Conservation (phyloP, 768 basidiomycete species). For the Dacryopinax primogenitus region DNA sequence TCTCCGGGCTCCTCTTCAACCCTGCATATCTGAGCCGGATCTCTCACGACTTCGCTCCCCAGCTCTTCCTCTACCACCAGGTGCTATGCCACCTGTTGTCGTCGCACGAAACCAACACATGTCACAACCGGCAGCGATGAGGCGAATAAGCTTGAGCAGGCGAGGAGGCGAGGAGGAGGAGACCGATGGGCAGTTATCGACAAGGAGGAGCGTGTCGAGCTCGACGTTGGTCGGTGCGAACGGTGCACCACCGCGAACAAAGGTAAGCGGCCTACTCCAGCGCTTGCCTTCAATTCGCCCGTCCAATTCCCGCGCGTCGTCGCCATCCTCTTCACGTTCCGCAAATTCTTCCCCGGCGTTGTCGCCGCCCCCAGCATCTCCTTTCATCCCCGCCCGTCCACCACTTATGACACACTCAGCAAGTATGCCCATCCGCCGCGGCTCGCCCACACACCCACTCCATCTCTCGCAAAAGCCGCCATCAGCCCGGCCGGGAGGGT, state of each 20-base stretch:
- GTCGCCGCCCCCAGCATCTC: not conserved
- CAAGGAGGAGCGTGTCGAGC: not conserved
- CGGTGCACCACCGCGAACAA: not conserved
- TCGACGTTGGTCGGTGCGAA: not conserved
- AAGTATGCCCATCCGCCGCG: not conserved
- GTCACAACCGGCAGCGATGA: not conserved
- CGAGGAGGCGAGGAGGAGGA: not conserved
- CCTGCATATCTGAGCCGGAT: constrained; percentile 8
- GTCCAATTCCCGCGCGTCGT: not conserved
- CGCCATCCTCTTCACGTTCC: not conserved
- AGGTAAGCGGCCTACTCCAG: not conserved
- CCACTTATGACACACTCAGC: not conserved
- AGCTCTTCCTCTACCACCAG: constrained; percentile 8
- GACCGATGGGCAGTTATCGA: not conserved
- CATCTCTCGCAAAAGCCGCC: constrained; percentile 11
- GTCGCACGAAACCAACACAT: not conserved
- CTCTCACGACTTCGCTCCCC: not conserved
- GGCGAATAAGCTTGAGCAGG: not conserved
- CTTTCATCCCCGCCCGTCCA: not conserved
- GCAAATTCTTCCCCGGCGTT: not conserved
- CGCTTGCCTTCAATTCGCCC: not conserved
- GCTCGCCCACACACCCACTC: not conserved
- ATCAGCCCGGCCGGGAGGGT: constrained; percentile 2
- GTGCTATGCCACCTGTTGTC: not conserved
- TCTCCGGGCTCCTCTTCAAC: constrained; percentile 14